Conservation (phyloP, 1,284 basidiomycete species). For the Vanrija sp. region DNA sequence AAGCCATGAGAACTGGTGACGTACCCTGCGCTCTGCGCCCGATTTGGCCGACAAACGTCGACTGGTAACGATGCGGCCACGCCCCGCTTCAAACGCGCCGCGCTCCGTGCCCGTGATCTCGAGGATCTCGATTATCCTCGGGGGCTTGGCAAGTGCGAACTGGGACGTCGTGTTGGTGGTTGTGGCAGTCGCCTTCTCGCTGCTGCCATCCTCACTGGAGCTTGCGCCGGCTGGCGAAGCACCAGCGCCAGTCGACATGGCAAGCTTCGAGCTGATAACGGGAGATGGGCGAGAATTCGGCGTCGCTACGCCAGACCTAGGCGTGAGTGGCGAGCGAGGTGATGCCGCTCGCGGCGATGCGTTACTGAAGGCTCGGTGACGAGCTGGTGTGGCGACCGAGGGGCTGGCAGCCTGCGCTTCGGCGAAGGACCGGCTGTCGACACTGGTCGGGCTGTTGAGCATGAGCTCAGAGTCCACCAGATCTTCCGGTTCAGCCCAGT, state of each 20-base stretch:
- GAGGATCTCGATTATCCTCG: constrained; percentile 26
- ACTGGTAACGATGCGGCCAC: constrained; percentile 42
- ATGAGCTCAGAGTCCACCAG: constrained; percentile 15
- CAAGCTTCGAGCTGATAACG: not conserved
- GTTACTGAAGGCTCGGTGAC: not conserved
- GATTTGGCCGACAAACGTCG: constrained; percentile 44
- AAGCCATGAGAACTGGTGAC: constrained; percentile 1
- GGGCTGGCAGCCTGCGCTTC: constrained; percentile 52
- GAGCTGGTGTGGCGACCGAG: constrained; percentile 25
- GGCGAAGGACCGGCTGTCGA: not conserved
- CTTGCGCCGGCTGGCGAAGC: not conserved
- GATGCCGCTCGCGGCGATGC: not conserved
- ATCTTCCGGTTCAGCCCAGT: constrained; percentile 54
- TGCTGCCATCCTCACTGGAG: not conserved
- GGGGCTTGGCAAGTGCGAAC: constrained; percentile 16
- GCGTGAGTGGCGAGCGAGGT: not conserved
- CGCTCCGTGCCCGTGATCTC: constrained; percentile 31
- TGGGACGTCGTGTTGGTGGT: constrained; percentile 10
- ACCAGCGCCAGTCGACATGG: not conserved
- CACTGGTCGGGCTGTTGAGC: not conserved
- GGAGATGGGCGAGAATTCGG: not conserved
- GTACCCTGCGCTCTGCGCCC: constrained; percentile 45
- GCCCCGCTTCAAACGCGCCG: constrained; percentile 28
- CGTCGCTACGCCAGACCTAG: not conserved
- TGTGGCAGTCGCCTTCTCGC: not conserved